Percentiles rank a stretch among this genome's conserved stretches.
phyloP scores from a whole-genome alignment of 2,329 filamentous ascomycete species.

The Trichoderma hamatum region DNA sequence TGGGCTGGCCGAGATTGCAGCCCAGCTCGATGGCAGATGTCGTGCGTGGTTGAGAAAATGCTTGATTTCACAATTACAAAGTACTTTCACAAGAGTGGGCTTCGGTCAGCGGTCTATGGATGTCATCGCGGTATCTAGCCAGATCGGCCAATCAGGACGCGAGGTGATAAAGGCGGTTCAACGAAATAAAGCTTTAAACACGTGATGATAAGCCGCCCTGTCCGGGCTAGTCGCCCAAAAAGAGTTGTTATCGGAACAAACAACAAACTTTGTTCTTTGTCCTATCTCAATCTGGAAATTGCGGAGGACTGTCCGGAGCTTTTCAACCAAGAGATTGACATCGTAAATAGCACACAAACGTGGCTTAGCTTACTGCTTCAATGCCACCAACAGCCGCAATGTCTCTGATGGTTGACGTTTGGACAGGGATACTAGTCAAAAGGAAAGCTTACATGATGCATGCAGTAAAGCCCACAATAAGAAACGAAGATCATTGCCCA shows the following conservation, averaged over 20 bases:
- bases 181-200: slow-evolving; percentile 13
- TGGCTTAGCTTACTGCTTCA: background rate
- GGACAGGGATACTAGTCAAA: background rate
- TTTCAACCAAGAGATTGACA: background rate
- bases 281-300: background rate
- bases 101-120: slow-evolving; percentile 21
- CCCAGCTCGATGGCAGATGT: background rate
- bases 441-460: slow-evolving; percentile 12
- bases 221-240: background rate
- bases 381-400: background rate
- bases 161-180: background rate
- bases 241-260: background rate
- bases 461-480: slow-evolving; percentile 19
- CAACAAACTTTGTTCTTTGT: background rate
- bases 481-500: background rate
- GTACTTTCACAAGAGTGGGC: background rate
- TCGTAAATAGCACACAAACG: background rate
- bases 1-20: slow-evolving; percentile 10
- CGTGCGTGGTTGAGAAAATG: slow-evolving; percentile 16
- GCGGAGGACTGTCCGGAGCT: background rate
- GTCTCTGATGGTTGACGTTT: background rate
- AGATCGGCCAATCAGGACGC: slow-evolving; percentile 13
- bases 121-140: slow-evolving; percentile 13
- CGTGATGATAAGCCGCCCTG: slow-evolving; percentile 20
- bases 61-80: slow-evolving; percentile 3